These are phyloP conservation scores for Tolypocladium pustulatum DNA, from an alignment of 2,329 filamentous ascomycete genomes.

Conservation along the genomic window DNA sequence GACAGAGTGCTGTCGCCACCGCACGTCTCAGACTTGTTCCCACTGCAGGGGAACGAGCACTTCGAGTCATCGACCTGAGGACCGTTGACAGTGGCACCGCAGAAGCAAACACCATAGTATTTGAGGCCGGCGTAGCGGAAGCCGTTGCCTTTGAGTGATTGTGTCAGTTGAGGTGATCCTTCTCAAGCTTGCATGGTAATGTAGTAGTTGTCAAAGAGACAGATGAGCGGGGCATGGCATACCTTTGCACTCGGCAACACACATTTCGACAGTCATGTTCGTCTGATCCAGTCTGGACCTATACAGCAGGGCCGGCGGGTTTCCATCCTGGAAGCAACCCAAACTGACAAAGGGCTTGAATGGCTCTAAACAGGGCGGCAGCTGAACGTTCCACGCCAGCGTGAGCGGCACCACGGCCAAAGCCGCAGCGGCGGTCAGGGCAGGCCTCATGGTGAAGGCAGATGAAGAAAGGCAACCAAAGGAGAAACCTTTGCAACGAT, in stretches of 20 bases:
- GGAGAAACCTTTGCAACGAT: background rate
- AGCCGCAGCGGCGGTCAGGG: conserved; percentile 24
- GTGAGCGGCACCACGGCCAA: conserved; percentile 25
- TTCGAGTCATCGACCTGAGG: conserved; percentile 39
- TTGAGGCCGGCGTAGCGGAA: conserved; percentile 40
- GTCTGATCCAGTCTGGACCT: conserved; percentile 25
- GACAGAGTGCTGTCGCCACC: conserved; percentile 37
- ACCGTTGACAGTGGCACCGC: conserved; percentile 39
- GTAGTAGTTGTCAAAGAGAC: background rate
- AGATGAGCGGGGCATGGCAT: conserved; percentile 4
- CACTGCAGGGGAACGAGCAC: conserved; percentile 46
- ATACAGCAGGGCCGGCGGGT: conserved; percentile 26
- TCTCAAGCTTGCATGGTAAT: background rate
- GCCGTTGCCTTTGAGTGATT: conserved; percentile 26
- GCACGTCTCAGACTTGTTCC: conserved; percentile 32
- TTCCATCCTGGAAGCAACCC: conserved; percentile 36
- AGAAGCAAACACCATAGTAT: conserved; percentile 43
- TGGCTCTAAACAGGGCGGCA: conserved; percentile 31
- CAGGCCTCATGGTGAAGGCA: conserved; percentile 6
- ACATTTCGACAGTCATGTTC: conserved; percentile 37
- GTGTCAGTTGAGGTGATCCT: background rate
- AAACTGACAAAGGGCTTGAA: conserved; percentile 37
- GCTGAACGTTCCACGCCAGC: conserved; percentile 30
- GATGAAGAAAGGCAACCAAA: conserved; percentile 5
- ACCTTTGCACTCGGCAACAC: conserved; percentile 39